phyloP scores from a whole-genome alignment of 2,329 filamentous ascomycete species.

The Cercospora zeae-maydis region DNA sequence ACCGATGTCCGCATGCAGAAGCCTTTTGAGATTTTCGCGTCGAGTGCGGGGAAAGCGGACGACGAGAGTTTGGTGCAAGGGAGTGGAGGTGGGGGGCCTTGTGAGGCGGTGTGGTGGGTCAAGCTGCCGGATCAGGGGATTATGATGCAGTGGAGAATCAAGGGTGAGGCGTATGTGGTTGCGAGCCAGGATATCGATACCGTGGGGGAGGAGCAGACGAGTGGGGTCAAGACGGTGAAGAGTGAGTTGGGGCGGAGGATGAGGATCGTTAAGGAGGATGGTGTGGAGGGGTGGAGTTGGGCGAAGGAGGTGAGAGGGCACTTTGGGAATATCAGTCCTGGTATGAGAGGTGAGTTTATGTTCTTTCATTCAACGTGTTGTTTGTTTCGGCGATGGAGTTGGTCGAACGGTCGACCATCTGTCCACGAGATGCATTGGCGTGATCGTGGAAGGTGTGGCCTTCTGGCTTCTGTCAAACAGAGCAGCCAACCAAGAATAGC shows the following conservation, averaged over 20 bases:
- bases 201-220: conserved; percentile 45
- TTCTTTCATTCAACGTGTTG: neutral
- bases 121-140: conserved; percentile 46
- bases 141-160: conserved; percentile 79
- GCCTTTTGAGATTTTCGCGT: conserved; percentile 63
- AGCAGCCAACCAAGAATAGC: neutral
- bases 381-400: neutral
- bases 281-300: conserved; percentile 67
- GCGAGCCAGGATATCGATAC: conserved; percentile 60
- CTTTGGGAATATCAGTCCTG: conserved; percentile 83
- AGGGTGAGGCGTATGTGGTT: conserved; percentile 72
- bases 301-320: conserved; percentile 73
- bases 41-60: conserved; percentile 46
- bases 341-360: conserved; percentile 61
- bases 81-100: conserved; percentile 61
- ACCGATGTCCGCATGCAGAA: conserved; percentile 89
- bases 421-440: neutral
- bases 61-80: conserved; percentile 45
- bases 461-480: neutral
- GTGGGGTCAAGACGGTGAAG: conserved; percentile 57
- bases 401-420: conserved; percentile 5
- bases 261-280: conserved; percentile 51
- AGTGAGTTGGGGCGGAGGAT: conserved; percentile 61
- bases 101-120: conserved; percentile 85
- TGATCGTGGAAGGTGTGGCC: neutral